These are phyloP conservation scores for Carpinus viminea DNA, from an alignment of 306 rosid genomes.

Conservation along the genomic window DNA sequence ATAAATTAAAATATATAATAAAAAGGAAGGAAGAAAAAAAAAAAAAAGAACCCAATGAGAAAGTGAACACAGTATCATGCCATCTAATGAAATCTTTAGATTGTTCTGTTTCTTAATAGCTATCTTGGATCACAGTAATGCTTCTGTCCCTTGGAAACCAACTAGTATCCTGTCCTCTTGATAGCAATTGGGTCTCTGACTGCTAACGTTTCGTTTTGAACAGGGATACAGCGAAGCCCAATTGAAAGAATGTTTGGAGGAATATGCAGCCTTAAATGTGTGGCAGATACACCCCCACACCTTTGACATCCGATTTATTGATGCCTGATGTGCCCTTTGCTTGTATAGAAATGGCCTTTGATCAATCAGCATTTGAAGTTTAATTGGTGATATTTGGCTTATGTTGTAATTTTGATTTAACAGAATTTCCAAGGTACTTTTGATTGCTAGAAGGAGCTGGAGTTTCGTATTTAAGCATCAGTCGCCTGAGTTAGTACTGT, in stretches of 20 bases:
- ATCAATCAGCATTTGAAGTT: not conserved
- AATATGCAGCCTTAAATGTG: slow-evolving; percentile 93
- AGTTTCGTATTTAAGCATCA: slow-evolving; percentile 17
- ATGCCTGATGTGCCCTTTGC: slow-evolving; percentile 48
- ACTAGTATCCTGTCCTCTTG: not conserved
- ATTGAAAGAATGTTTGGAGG: slow-evolving; percentile 91
- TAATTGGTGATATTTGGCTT: slow-evolving; percentile 11
- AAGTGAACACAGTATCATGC: not conserved
- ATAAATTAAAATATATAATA: not conserved
- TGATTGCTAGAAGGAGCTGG: slow-evolving; percentile 17
- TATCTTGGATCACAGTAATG: not conserved
- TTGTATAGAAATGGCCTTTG: slow-evolving; percentile 9
- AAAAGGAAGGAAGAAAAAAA: not conserved
- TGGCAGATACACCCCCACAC: slow-evolving; percentile 97
- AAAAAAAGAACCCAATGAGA: not conserved
- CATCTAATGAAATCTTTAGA: not conserved
- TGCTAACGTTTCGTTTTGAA: slow-evolving; percentile 23
- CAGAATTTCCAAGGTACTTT: slow-evolving; percentile 10
- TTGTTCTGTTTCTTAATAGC: not conserved
- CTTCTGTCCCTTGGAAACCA: too few species aligned
- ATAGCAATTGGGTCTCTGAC: slow-evolving; percentile 22
- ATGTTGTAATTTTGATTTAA: slow-evolving; percentile 26
- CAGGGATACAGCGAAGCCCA: slow-evolving; percentile 99
- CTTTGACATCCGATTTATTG: slow-evolving; percentile 89
- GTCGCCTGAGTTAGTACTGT: slow-evolving; percentile 3